phyloP scores from a whole-genome alignment of 2,329 filamentous ascomycete genomes.

The Rachicladosporium sp. region DNA sequence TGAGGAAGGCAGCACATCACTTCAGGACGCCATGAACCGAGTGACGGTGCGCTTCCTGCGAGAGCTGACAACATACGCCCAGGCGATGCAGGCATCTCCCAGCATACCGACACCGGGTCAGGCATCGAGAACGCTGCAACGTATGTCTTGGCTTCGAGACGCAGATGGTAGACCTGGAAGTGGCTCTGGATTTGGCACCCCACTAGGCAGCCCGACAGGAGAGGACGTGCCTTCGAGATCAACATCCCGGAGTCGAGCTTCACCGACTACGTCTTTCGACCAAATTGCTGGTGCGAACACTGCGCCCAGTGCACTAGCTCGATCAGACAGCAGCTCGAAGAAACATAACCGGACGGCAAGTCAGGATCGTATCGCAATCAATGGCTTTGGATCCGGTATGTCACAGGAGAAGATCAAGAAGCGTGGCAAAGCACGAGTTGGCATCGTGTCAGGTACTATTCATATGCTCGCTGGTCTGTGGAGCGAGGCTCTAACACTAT shows the following conservation, averaged over 20 bases:
- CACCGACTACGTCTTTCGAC: conserved; percentile 43
- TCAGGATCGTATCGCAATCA: conserved; percentile 49
- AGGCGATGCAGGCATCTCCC: conserved; percentile 40
- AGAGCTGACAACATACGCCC: conserved; percentile 36
- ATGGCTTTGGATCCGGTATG: conserved; percentile 51
- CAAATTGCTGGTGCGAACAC: conserved; percentile 36
- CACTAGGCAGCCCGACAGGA: conserved; percentile 13
- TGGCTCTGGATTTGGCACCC: conserved; percentile 13
- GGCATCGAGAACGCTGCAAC: conserved; percentile 28
- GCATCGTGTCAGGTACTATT: conserved; percentile 69
- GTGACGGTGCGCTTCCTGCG: conserved; percentile 32
- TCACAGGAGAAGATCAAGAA: conserved; percentile 51
- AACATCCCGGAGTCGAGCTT: conserved; percentile 15
- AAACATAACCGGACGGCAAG: conserved; percentile 13
- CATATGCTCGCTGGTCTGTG: conserved; percentile 84
- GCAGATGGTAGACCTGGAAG: conserved; percentile 1
- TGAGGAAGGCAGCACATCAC: conserved; percentile 12
- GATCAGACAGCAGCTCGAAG: conserved; percentile 23
- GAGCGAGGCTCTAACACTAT: conserved; percentile 74
- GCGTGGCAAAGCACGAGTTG: conserved; percentile 67
- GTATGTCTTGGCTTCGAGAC: conserved; percentile 12
- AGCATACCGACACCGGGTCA: conserved; percentile 63
- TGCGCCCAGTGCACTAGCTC: conserved; percentile 23
- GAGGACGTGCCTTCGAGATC: conserved; percentile 14
- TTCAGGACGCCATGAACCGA: conserved; percentile 35